Evolutionary conservation across 1,284 basidiomycete genomes (phyloP), one percentile per base, ranked within the genome.

Genomic region (Leccinum proximum): DNA sequence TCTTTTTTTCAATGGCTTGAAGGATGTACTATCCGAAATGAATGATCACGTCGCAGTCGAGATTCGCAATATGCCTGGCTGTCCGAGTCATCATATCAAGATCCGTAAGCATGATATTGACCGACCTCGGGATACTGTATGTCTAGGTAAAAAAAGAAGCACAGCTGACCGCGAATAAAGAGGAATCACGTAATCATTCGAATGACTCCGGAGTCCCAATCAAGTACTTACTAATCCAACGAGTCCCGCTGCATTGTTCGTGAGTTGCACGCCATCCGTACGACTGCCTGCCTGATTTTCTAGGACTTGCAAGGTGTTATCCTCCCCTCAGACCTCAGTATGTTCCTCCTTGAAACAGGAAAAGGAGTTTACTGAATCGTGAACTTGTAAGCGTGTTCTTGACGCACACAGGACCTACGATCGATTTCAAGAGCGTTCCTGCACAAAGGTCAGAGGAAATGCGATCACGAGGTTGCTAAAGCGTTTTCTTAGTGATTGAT

Each of bases 381-480:
- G 50, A 22, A 53, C 22, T 18, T 10, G 11, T 50, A 48, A 83
- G 80, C 66, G 65, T 80, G 38, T 71, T 78, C 10, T 58, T 67
- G 56, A 78, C 75, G 0, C 63, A 75, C 5, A 70, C 69, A 37
- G 81, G 80, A 0, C 70, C 74, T 7, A 82, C 81, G 0, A 87
- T 97, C 62, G 84, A 96, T 73, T 97, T 94, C 72, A 84, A 87
- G 67, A 80, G 92, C 72, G 80, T 84, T 10, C 74, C 74, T 0
- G 86, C 92, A 5, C 86, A 94, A 74, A 83, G 90, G 92, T 92
- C 65, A 68, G 64, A 42, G 14, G 11, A 67, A 58, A 53, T 30
- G 35, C 22, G 30, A 30, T 30, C 30, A 7, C 6, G 30, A 58
- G 58, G 11, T 18, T 14, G 8, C 18, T 64, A 26, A 60, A 10